Percentiles rank a stretch among this genome's conserved stretches.
Evolutionary conservation across 78 protist genomes (phyloP).

Genomic region (Dictyostelium discoideum): DNA sequence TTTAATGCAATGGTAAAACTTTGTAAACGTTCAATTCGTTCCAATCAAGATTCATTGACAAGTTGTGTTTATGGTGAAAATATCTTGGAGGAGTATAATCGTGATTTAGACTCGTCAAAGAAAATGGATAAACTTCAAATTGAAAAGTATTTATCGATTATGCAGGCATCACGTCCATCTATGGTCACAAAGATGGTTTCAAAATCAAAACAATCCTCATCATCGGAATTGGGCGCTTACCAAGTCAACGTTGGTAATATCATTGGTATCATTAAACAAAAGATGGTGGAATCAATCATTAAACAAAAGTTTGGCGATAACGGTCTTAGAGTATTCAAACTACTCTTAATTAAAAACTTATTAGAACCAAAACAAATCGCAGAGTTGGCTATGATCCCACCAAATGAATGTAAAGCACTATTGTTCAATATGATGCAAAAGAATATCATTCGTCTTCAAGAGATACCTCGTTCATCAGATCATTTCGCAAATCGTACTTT

Average conservation of each 20-base stretch:
- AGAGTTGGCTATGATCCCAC: slow-evolving; percentile 67
- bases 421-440: slow-evolving; percentile 68
- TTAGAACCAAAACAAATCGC: slow-evolving; percentile 74
- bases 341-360: slow-evolving; percentile 52
- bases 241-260: slow-evolving; percentile 57
- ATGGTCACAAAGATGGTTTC: slow-evolving; percentile 51
- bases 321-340: slow-evolving; percentile 64
- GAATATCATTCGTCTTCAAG: slow-evolving; percentile 48
- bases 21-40: slow-evolving; percentile 37
- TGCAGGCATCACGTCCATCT: slow-evolving; percentile 67
- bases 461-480: slow-evolving; percentile 59
- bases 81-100: slow-evolving; percentile 22
- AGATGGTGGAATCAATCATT: slow-evolving; percentile 64
- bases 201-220: background rate
- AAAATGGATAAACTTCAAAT: slow-evolving; percentile 17
- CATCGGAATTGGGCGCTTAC: slow-evolving; percentile 31
- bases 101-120: background rate
- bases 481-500: slow-evolving; percentile 68
- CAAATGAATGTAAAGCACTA: slow-evolving; percentile 21
- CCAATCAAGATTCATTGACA: slow-evolving; percentile 20
- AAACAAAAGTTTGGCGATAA: slow-evolving; percentile 44
- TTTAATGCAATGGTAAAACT: slow-evolving; percentile 50
- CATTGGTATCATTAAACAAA: slow-evolving; percentile 46
- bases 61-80: slow-evolving; percentile 31
- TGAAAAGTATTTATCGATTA: slow-evolving; percentile 32